Evolutionary conservation across 345 rosid genomes (phyloP), one percentile per base, ranked within the genome.

Genomic region (Lumnitzera racemosa): DNA sequence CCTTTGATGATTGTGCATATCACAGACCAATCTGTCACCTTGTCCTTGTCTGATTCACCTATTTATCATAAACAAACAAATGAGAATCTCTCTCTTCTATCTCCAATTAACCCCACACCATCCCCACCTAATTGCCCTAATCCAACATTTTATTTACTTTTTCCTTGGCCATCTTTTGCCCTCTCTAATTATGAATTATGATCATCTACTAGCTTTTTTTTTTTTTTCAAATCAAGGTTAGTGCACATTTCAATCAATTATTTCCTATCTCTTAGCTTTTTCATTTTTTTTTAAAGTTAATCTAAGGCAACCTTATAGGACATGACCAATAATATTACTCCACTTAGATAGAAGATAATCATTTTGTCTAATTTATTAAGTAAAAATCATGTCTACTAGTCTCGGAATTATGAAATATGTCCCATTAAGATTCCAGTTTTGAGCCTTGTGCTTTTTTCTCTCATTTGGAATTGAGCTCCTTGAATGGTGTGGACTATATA

Each of bases 1-100:
- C 60, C 78, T 70, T 76, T 69, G 61, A 76, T 78, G 80, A 78
- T 78, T 67, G 61, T 74, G 71, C 77, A 68, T 25, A 74, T 80
- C 68, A 62, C 63, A 62, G 65, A 51, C 68, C 68, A 65, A 61
- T 73, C 75, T 69, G 75, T 74, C 75, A 67, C 46, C 77, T 31
- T 52, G 79, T 58, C 81, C 57, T 82, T 69, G 73, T 77, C 82
- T 63, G 61, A 11, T 62, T 69, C 71, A 61, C n/a, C 51, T n/a
- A 59, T 52, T 11, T 50, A 53, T 55, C 59, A 56, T 50, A 61
- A 74, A 59, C 68, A 72, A 65, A 70, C 74, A 62, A 66, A 46
- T 24, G 54, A 69, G 57, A 74, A 65, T 71, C 74, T 31, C 68
- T 59, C 56, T 15, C 15, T 55, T 25, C 41, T 16, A 17, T n/a